Percentiles rank a stretch among this genome's conserved stretches.
Evolutionary conservation across 2,329 filamentous ascomycete species (phyloP).

Genomic region (Ilyonectria sp.): DNA sequence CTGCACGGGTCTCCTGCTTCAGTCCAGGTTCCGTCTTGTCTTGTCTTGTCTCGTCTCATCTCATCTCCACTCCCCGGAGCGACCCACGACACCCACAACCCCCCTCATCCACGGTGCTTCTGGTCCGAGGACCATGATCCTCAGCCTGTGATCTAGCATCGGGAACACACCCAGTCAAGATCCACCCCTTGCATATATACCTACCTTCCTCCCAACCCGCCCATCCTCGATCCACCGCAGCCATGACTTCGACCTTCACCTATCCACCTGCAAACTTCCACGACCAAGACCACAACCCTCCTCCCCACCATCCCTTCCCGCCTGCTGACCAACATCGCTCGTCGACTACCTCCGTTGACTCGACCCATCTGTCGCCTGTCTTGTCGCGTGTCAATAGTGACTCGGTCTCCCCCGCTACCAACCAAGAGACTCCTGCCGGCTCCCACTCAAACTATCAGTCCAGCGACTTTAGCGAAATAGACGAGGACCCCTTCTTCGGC

Average conservation of each 20-base stretch:
- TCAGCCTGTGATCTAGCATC: conserved; percentile 50
- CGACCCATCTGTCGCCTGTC: conserved; percentile 60
- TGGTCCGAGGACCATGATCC: conserved; percentile 51
- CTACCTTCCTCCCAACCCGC: conserved; percentile 44
- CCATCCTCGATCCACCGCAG: conserved; percentile 40
- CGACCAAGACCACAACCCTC: conserved; percentile 52
- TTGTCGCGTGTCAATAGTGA: conserved; percentile 58
- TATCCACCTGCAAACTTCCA: conserved; percentile 58
- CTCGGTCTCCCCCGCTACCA: conserved; percentile 48
- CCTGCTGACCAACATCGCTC: conserved; percentile 42
- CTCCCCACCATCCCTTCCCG: conserved; percentile 48
- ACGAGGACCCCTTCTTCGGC: conserved; percentile 67
- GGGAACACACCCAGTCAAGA: conserved; percentile 45
- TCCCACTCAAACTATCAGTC: conserved; percentile 66
- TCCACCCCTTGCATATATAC: conserved; percentile 54
- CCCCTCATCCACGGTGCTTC: conserved; percentile 33
- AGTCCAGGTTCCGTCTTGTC: not conserved
- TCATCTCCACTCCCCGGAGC: conserved; percentile 15
- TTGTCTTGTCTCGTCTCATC: conserved; percentile 1
- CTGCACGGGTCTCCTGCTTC: not conserved
- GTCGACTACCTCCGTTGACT: conserved; percentile 53
- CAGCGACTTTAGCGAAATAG: conserved; percentile 64
- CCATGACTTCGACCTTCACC: conserved; percentile 63
- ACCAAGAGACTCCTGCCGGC: conserved; percentile 64
- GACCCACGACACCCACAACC: conserved; percentile 16